These are phyloP conservation scores for Globisporangium nagaii DNA, from an alignment of 352 stramenopile genomes.

Conservation along the genomic window DNA sequence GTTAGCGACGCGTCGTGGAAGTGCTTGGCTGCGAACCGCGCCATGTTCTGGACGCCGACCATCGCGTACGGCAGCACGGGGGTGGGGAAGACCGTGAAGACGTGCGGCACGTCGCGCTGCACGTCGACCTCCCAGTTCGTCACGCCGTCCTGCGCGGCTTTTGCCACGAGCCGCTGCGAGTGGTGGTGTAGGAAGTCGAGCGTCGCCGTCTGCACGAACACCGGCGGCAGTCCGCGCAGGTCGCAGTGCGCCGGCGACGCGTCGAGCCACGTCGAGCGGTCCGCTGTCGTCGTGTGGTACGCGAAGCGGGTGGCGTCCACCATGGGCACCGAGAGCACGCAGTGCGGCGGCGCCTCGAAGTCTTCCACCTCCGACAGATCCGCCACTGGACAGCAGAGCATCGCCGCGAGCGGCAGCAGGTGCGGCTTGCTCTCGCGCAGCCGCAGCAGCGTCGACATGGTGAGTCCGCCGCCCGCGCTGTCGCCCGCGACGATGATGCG, in stretches of 20 bases:
- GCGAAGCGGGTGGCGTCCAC: background rate
- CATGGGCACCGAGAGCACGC: conserved; percentile 12
- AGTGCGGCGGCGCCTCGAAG: conserved; percentile 8
- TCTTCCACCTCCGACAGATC: conserved; percentile 19
- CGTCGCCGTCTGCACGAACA: conserved; percentile 28
- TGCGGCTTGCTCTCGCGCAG: conserved; percentile 18
- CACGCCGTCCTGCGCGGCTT: conserved; percentile 13
- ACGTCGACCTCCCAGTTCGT: conserved; percentile 27
- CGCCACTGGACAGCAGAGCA: conserved; percentile 23
- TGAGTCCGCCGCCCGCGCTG: conserved; percentile 38
- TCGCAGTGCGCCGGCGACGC: conserved; percentile 18
- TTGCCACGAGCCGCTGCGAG: conserved; percentile 16
- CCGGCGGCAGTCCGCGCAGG: conserved; percentile 23
- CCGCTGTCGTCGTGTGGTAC: conserved; percentile 9
- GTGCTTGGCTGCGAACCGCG: conserved; percentile 31
- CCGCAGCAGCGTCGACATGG: conserved; percentile 38
- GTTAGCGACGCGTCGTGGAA: background rate
- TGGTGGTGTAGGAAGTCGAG: conserved; percentile 27
- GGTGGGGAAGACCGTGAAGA: conserved; percentile 51
- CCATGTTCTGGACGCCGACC: conserved; percentile 34
- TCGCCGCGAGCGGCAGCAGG: conserved; percentile 18
- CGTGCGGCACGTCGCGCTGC: conserved; percentile 50
- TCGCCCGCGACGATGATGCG: conserved; percentile 44
- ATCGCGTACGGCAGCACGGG: conserved; percentile 41
- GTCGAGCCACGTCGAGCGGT: conserved; percentile 7